These are phyloP conservation scores for Chaetomium olivaceum DNA, from an alignment of 2,329 filamentous ascomycete genomes.

Conservation along the genomic window DNA sequence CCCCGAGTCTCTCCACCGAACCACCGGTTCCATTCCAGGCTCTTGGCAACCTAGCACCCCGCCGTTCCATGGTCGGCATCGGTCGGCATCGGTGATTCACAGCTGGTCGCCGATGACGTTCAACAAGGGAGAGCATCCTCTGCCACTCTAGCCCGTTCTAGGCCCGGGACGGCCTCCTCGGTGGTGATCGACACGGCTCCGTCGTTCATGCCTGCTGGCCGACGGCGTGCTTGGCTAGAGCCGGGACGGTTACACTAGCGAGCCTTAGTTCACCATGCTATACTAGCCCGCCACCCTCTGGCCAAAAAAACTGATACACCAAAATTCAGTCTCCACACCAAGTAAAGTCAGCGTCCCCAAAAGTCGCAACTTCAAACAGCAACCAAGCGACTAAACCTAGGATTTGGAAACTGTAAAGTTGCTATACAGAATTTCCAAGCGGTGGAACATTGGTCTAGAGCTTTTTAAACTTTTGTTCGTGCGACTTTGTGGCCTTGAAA, in stretches of 20 bases:
- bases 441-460: no score
- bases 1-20: not conserved
- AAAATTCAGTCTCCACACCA: no score
- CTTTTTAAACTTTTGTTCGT: no score
- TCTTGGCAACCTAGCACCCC: not conserved
- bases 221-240: not conserved
- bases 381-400: no score
- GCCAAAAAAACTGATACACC: no score
- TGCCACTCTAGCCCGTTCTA: not conserved
- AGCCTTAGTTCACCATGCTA: no score
- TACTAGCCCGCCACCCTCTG: no score
- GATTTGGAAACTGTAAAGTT: no score
- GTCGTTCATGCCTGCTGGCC: not conserved
- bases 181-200: not conserved
- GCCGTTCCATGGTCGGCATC: not conserved
- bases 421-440: no score
- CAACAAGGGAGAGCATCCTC: not conserved
- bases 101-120: not conserved
- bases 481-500: no score
- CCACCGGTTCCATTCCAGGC: not conserved
- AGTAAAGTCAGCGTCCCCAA: no score
- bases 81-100: not conserved
- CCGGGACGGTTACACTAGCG: not conserved
- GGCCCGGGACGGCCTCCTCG: not conserved
- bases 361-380: no score